A percentile compares a stretch with the other conserved stretches of the same genome.
phyloP scores from a whole-genome alignment of 1,284 basidiomycete genomes.

The Pseudozyma thailandica region DNA sequence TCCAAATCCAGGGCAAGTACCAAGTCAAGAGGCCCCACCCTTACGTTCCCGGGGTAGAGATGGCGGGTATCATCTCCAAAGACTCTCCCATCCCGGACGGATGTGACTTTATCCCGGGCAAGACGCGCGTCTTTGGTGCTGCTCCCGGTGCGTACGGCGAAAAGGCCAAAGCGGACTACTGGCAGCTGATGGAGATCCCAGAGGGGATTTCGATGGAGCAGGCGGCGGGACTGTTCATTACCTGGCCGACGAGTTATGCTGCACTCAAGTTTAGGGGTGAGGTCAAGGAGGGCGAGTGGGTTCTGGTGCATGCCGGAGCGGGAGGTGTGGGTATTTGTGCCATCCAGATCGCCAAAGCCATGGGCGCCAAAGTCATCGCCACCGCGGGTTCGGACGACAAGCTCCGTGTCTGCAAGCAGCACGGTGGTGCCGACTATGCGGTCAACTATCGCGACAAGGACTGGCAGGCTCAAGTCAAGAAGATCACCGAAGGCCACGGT shows the following conservation, averaged over 20 bases:
- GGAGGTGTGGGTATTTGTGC: conserved; percentile 85
- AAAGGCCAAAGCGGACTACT: conserved; percentile 53
- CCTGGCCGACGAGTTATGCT: conserved; percentile 63
- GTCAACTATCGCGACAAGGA: conserved; percentile 63
- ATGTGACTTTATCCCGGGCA: conserved; percentile 81
- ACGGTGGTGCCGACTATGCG: conserved; percentile 59
- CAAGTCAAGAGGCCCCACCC: conserved; percentile 62
- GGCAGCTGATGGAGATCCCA: conserved; percentile 75
- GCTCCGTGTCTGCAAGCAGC: conserved; percentile 53
- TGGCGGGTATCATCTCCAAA: conserved; percentile 80
- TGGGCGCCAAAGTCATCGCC: conserved; percentile 62
- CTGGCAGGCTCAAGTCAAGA: conserved; percentile 61
- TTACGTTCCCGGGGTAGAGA: conserved; percentile 71
- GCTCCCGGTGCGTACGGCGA: conserved; percentile 84
- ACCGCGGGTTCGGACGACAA: conserved; percentile 60
- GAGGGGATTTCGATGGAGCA: conserved; percentile 76
- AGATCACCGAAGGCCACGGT: conserved; percentile 58
- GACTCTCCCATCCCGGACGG: conserved; percentile 83
- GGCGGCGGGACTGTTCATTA: conserved; percentile 71
- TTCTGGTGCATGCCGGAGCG: conserved; percentile 63
- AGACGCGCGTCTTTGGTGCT: conserved; percentile 90
- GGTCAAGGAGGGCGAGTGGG: conserved; percentile 55
- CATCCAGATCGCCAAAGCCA: conserved; percentile 63
- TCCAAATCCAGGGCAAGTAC: conserved; percentile 61
- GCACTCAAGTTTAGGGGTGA: conserved; percentile 57